These are phyloP conservation scores for Leucocoprinus leucothites DNA, from an alignment of 768 basidiomycete genomes.

Conservation along the genomic window DNA sequence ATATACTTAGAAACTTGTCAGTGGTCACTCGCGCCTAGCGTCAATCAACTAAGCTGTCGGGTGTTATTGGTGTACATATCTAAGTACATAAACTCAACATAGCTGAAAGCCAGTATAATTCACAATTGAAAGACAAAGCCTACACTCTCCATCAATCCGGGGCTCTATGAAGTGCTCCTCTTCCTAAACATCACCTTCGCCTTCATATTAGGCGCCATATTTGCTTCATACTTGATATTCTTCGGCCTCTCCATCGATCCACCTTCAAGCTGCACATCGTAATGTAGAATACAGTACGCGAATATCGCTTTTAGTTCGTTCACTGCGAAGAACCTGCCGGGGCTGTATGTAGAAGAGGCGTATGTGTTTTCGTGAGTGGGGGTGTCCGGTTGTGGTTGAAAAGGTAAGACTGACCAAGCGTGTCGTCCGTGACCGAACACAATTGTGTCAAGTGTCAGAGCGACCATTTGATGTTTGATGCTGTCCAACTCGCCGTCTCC, in stretches of 20 bases:
- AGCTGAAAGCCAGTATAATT: not conserved
- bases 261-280: slow-evolving; percentile 30
- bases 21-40: not conserved
- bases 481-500: slow-evolving; percentile 23
- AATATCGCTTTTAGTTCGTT: slow-evolving; percentile 41
- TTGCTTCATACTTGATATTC: not conserved
- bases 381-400: no score
- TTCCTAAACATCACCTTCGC: slow-evolving; percentile 16
- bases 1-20: not conserved
- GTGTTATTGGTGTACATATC: no score
- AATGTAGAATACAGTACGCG: slow-evolving; percentile 34
- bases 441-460: slow-evolving; percentile 27
- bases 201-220: slow-evolving; percentile 2
- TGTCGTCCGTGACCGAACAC: slow-evolving; percentile 38
- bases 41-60: not conserved
- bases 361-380: no score
- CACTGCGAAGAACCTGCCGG: slow-evolving; percentile 45
- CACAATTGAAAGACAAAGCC: no score
- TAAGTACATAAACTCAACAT: no score
- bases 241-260: slow-evolving; percentile 2
- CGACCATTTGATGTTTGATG: slow-evolving; percentile 31
- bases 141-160: not conserved
- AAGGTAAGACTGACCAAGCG: slow-evolving; percentile 25
- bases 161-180: not conserved
- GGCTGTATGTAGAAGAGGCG: slow-evolving; percentile 16